A percentile compares a stretch with the other conserved stretches of the same genome.
phyloP scores from a whole-genome alignment of 768 basidiomycete genomes.

The Cystobasidium tubakii region DNA sequence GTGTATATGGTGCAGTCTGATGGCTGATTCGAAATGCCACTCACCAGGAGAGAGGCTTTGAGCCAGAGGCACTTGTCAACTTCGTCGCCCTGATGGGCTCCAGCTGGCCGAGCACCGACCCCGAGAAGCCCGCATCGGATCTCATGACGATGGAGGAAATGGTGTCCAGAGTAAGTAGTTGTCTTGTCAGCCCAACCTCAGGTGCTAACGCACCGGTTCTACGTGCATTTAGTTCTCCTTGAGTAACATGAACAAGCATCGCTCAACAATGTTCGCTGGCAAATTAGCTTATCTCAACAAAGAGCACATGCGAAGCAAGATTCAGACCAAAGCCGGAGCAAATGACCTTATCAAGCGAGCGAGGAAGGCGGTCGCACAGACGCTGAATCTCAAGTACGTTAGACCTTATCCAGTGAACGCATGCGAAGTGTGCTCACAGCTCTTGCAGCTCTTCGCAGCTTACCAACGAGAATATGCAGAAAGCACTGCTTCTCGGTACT shows the following conservation, averaged over 20 bases:
- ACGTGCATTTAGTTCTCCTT: constrained; percentile 63
- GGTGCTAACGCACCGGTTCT: background rate
- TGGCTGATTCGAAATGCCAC: background rate
- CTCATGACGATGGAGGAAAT: constrained; percentile 56
- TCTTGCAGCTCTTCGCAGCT: background rate
- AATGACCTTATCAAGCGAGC: constrained; percentile 58
- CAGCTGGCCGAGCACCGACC: constrained; percentile 57
- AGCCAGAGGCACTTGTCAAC: constrained; percentile 79
- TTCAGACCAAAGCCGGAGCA: constrained; percentile 56
- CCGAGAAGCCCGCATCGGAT: constrained; percentile 42
- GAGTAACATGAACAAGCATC: constrained; percentile 67
- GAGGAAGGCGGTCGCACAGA: constrained; percentile 55
- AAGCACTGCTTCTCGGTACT: background rate
- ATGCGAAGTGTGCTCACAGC: background rate
- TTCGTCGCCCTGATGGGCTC: constrained; percentile 94
- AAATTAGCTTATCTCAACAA: constrained; percentile 88
- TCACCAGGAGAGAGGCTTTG: constrained; percentile 73
- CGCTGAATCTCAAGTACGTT: constrained; percentile 60
- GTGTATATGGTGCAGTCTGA: too few relatives aligned
- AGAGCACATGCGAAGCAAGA: constrained; percentile 64
- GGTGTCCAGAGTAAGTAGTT: constrained; percentile 56
- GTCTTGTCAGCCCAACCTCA: background rate
- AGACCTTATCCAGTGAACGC: constrained; percentile 23
- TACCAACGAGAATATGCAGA: background rate
- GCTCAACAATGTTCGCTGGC: constrained; percentile 67